Conservation (phyloP, 2,329 filamentous ascomycete species). For the Fusarium anguioides region DNA sequence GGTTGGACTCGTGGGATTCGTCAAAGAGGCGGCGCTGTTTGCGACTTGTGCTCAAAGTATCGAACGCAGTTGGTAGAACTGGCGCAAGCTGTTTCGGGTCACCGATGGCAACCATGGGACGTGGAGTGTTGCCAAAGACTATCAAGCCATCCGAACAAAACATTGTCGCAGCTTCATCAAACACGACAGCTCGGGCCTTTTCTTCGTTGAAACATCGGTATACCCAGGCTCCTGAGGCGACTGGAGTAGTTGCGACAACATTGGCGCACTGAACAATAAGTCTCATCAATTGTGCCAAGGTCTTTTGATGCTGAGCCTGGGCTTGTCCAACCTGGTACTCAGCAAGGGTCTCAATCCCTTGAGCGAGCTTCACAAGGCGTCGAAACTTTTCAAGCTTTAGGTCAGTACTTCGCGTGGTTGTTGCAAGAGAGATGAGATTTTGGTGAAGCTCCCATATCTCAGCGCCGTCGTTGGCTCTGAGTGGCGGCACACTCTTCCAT, state of each 20-base stretch:
- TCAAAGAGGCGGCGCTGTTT: no score
- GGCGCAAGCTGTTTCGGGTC: conserved; percentile 7
- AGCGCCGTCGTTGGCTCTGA: not conserved
- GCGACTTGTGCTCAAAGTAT: not conserved
- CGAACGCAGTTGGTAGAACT: not conserved
- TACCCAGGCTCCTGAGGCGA: rapidly evolving
- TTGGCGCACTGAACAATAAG: not conserved
- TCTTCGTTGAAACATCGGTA: not conserved
- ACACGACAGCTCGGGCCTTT: not conserved
- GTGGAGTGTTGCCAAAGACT: conserved; percentile 1
- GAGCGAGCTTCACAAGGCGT: not conserved
- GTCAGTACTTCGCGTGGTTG: rapidly evolving
- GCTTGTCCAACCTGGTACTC: not conserved
- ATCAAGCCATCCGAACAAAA: not conserved
- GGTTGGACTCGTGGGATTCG: no score
- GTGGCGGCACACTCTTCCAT: no score
- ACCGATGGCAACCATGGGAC: not conserved
- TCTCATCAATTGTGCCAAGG: not conserved
- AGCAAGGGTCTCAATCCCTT: not conserved
- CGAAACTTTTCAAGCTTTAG: not conserved
- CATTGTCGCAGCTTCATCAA: conserved; percentile 5
- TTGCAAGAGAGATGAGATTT: not conserved
- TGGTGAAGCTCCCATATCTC: not conserved
- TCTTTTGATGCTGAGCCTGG: not conserved
- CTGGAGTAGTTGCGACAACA: not conserved